Base-by-base conservation (phyloP, 805 yeast species). In the Myxozyma mucilagina region DNA sequence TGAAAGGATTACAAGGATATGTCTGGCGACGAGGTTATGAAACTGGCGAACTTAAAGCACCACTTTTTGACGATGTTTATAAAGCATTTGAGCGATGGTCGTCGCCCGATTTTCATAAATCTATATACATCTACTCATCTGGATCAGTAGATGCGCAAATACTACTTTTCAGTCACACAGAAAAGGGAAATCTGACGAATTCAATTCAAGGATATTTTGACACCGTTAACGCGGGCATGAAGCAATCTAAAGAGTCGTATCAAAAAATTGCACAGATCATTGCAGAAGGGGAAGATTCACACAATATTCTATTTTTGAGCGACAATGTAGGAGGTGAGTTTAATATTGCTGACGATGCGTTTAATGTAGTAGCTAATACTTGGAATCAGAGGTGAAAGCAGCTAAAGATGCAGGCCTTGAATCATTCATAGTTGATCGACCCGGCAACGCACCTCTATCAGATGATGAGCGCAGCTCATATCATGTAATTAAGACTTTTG, bases 111-210 rank as follows among this genome's bases (percentile, higher is more conserved):
- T 68, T 1, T 31, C 60, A 3, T 1, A 38, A 36, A 31, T 39
- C 31, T 9, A 75, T 90, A 0, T 88, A 80, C 70, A 90, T 92
- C 18, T 92, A 92, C 74, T 90, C 97, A 0, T 88, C 96, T 32
- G 98, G 98, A 0, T 86, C 94, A 47, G 84, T 92, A 29, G 82
- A 85, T 61, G 97, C 97, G 0, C 98, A 92, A 69, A 87, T 86
- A 68, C 75, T 92, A 62, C 74, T 92, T 59, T 90, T 92, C 70
- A 80, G 79, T 0, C 82, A 88, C 71, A 92, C 88, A 9, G 75
- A 75, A 55, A 74, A 75, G 3, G 73, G 74, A 9, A 89, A 88
- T 72, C 72, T 90, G 69, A 87, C 82, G 47, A 72, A 73, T 0
- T 71, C 72, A 24, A 70, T 92, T 20, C 61, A 76, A 6, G 96